These are phyloP conservation scores for Wallacemonas sp. DNA, from an alignment of 208 protist species.

Conservation along the genomic window DNA sequence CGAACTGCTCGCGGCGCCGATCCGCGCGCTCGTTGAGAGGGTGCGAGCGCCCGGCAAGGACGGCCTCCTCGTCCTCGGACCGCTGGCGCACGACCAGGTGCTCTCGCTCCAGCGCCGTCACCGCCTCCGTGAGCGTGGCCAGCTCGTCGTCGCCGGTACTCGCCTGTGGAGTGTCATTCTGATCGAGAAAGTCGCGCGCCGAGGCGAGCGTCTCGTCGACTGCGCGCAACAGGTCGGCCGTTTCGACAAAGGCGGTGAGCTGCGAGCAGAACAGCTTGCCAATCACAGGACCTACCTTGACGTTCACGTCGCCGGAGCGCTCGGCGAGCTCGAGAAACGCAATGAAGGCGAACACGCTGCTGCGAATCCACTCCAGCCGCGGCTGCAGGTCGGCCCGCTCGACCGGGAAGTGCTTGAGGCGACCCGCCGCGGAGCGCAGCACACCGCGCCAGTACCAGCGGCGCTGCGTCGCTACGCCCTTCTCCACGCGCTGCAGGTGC, in stretches of 20 bases:
- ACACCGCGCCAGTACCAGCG: slow-evolving; percentile 90
- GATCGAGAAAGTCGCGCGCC: neutral
- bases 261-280: slow-evolving; percentile 70
- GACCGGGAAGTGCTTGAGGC: slow-evolving; percentile 80
- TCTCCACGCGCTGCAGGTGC: slow-evolving; percentile 79
- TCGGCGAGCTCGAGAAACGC: slow-evolving; percentile 77
- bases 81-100: slow-evolving; percentile 30
- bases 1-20: slow-evolving; percentile 66
- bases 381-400: slow-evolving; percentile 68
- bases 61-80: slow-evolving; percentile 55
- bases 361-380: slow-evolving; percentile 84
- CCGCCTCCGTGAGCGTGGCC: neutral
- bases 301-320: slow-evolving; percentile 48
- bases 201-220: slow-evolving; percentile 10
- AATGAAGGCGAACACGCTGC: slow-evolving; percentile 76
- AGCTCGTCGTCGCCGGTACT: slow-evolving; percentile 15
- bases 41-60: slow-evolving; percentile 51
- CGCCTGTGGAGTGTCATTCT: neutral
- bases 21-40: slow-evolving; percentile 70
- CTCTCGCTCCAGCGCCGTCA: slow-evolving; percentile 26
- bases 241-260: slow-evolving; percentile 40
- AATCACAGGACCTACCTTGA: slow-evolving; percentile 53
- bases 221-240: slow-evolving; percentile 14
- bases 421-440: slow-evolving; percentile 50
- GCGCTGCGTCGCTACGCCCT: slow-evolving; percentile 78